These are phyloP conservation scores for Hagleromyces aurorensis DNA, from an alignment of 805 yeast genomes.

Conservation along the genomic window DNA sequence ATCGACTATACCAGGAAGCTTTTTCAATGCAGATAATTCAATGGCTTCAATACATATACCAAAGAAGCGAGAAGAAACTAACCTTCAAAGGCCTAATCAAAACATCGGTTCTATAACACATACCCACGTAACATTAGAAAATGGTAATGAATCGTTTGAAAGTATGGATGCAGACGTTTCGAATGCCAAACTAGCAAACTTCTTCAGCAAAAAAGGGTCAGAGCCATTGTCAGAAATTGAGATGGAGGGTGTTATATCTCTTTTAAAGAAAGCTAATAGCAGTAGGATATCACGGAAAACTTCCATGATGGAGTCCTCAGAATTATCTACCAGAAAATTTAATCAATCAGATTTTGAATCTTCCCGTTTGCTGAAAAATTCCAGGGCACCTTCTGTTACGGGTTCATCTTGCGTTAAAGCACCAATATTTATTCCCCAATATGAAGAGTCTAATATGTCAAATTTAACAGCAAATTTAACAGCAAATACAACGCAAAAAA, in stretches of 20 bases:
- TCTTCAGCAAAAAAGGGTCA: constrained; percentile 69
- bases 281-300: constrained; percentile 4
- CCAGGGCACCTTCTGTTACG: constrained; percentile 6
- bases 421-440: constrained; percentile 33
- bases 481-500: constrained; percentile 13
- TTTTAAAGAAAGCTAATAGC: constrained; percentile 34
- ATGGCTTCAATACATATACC: constrained; percentile 3
- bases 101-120: neutral
- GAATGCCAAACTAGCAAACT: constrained; percentile 56
- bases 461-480: constrained; percentile 13
- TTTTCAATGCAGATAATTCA: constrained; percentile 14
- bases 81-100: neutral
- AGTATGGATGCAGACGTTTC: constrained; percentile 32
- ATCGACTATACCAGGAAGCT: constrained; percentile 23
- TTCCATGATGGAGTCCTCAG: constrained; percentile 5
- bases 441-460: constrained; percentile 18
- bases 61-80: constrained; percentile 4
- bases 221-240: constrained; percentile 67
- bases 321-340: no score
- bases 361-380: constrained; percentile 10
- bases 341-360: constrained; percentile 2
- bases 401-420: constrained; percentile 16
- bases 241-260: constrained; percentile 69
- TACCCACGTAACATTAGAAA: constrained; percentile 1
- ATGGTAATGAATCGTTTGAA: constrained; percentile 7